Evolutionary conservation across 2,329 filamentous ascomycete species (phyloP), one percentile per base, ranked within the genome.

Genomic region (Didymella pomorum): DNA sequence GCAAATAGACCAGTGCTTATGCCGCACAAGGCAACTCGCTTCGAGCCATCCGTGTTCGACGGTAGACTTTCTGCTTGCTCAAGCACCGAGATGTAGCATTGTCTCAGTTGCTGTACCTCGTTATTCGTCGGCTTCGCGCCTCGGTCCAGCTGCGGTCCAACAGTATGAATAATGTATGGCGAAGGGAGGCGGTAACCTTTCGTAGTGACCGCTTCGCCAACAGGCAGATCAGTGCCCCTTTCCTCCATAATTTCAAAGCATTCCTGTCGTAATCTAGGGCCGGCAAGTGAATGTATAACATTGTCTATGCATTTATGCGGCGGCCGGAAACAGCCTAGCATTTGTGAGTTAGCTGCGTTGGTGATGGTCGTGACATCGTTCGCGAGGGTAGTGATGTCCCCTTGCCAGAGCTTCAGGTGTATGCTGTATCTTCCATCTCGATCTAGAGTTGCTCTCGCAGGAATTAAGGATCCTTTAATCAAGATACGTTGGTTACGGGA

Each of bases 1-100:
- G 71, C 69, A 44, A 76, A 78, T n/a, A 76, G 35, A 0, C 76
- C 76, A 1, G 75, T 78, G 5, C 74, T 76, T 21, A 77, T 70
- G 14, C 74, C 69, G 54, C 75, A 78, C 28, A 77, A 63, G 7
- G 71, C 72, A 3, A 78, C 57, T 1, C 65, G 64, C 39, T 75
- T 76, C 12, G 65, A 60, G 12, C 64, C 66, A 28, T 71, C 66
- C 1, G 49, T 25, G n/a, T 64, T 53, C 11, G 59, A 43, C 1
- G 66, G 65, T 4, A 75, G 58, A 7, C 56, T 23, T 23, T 77
- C 74, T 7, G 65, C 65, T 26, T 65, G 68, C 12, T 69, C 62
- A 2, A 77, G 64, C 12, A 74, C 71, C 26, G 68, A 72, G 7
- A 50, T 50, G 49, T 77, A 77, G 50, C 74, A 76, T 20, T 67